These are phyloP conservation scores for Gypsophila paniculata DNA, from an alignment of 179 eudicot species.

Conservation along the genomic window DNA sequence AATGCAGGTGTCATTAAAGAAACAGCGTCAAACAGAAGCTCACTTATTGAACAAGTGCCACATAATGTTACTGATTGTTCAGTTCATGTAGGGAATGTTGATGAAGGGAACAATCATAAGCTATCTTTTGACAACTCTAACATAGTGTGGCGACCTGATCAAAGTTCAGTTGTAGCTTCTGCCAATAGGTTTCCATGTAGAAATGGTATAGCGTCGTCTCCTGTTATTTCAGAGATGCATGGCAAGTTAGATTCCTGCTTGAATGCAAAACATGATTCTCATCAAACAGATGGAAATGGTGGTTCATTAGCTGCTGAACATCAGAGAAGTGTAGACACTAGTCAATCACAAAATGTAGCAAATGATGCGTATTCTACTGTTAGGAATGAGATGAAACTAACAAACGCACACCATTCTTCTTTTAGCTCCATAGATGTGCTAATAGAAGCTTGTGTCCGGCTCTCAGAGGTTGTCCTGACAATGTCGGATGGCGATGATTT, in stretches of 20 bases:
- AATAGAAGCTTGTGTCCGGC: constrained; percentile 41
- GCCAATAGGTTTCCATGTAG: constrained; percentile 39
- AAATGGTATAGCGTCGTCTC: constrained; percentile 40
- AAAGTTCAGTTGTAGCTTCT: constrained; percentile 40
- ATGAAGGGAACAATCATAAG: constrained; percentile 54
- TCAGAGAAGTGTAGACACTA: constrained; percentile 9
- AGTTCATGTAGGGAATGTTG: constrained; percentile 39
- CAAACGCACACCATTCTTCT: constrained; percentile 31
- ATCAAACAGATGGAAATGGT: constrained; percentile 19
- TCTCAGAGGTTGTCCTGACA: constrained; percentile 32
- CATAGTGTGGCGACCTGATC: constrained; percentile 65
- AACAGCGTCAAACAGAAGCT: constrained; percentile 30
- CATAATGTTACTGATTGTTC: constrained; percentile 37
- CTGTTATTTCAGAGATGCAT: constrained; percentile 30
- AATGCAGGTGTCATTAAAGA: constrained; percentile 45
- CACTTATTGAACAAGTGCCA: constrained; percentile 43
- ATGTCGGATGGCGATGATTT: constrained; percentile 37
- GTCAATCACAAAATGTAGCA: constrained; percentile 18
- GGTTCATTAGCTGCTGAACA: constrained; percentile 23
- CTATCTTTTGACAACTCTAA: constrained; percentile 73
- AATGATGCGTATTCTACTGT: constrained; percentile 18
- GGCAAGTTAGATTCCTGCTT: constrained; percentile 23
- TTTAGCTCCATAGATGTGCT: constrained; percentile 41
- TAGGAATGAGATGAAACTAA: constrained; percentile 25
- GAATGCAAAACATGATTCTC: constrained; percentile 24